Evolutionary conservation across 495 filamentous ascomycete species (phyloP).

Genomic region (Chaetomidium leptoderma): DNA sequence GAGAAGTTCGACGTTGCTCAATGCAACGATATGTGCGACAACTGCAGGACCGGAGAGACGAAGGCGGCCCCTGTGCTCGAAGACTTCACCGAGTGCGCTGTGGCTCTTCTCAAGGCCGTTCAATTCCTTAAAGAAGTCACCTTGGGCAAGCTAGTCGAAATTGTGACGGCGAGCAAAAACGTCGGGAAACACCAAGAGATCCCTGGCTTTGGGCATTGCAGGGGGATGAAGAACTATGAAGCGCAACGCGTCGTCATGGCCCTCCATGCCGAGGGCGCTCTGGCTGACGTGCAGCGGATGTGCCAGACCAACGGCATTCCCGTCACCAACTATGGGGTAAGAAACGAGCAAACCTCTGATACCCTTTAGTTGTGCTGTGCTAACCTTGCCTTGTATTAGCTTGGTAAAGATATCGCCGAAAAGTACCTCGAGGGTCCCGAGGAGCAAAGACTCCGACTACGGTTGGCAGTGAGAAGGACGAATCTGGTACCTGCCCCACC

Average conservation of each 20-base stretch:
- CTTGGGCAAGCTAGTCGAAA: constrained; percentile 49
- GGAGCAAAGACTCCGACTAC: not conserved
- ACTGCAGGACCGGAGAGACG: constrained; percentile 62
- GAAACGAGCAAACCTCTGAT: not conserved
- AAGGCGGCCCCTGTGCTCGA: constrained; percentile 55
- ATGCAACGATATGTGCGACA: constrained; percentile 77
- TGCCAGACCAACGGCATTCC: constrained; percentile 34
- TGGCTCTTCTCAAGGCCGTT: constrained; percentile 62
- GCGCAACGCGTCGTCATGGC: constrained; percentile 47
- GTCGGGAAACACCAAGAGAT: constrained; percentile 29
- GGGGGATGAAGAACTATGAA: constrained; percentile 43
- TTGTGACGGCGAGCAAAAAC: constrained; percentile 43
- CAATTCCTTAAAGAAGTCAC: constrained; percentile 49
- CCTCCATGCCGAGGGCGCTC: constrained; percentile 37
- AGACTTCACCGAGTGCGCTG: constrained; percentile 74
- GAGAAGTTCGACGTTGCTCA: constrained; percentile 68
- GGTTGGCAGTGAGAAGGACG: constrained; percentile 13
- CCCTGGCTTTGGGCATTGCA: constrained; percentile 40
- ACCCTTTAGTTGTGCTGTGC: not conserved
- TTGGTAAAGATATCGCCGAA: constrained; percentile 22
- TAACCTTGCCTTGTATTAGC: constrained; percentile 31
- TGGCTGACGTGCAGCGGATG: constrained; percentile 48
- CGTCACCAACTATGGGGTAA: constrained; percentile 39
- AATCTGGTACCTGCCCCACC: not conserved
- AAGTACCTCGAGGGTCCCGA: not conserved